A percentile compares a stretch with the other conserved stretches of the same genome.
phyloP scores from a whole-genome alignment of 805 yeast species.

The Cyberlindnera sargentensis region DNA sequence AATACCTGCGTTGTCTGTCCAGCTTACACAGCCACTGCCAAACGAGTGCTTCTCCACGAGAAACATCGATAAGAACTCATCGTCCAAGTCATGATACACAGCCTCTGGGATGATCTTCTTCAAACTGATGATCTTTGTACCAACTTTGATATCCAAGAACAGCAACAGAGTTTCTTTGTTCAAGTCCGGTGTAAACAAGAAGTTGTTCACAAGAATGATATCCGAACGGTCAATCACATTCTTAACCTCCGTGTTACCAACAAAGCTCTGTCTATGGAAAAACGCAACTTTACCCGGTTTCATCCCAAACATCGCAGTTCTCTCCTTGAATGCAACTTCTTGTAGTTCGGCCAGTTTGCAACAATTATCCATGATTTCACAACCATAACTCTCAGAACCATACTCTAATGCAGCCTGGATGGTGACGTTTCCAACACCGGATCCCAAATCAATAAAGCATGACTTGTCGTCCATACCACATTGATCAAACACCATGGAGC shows the following conservation, averaged over 20 bases:
- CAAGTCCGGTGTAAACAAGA: constrained; percentile 70
- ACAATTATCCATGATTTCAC: constrained; percentile 84
- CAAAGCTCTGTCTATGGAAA: constrained; percentile 65
- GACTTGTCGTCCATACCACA: constrained; percentile 47
- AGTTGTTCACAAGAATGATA: constrained; percentile 75
- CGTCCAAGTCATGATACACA: constrained; percentile 49
- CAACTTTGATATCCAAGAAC: constrained; percentile 57
- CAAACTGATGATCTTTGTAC: constrained; percentile 73
- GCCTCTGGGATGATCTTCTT: constrained; percentile 76
- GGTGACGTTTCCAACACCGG: constrained; percentile 91
- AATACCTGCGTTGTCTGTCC: constrained; percentile 77
- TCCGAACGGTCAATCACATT: constrained; percentile 53
- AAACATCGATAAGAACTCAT: constrained; percentile 56
- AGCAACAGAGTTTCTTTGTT: constrained; percentile 62
- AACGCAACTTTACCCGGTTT: constrained; percentile 48
- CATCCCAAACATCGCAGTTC: constrained; percentile 61
- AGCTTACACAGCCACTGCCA: constrained; percentile 69
- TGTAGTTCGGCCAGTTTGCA: constrained; percentile 61
- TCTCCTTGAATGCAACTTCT: constrained; percentile 44
- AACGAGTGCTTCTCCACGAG: constrained; percentile 57
- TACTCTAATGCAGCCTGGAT: constrained; percentile 83
- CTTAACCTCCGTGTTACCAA: constrained; percentile 51
- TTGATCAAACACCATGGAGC: constrained; percentile 56
- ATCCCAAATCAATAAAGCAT: constrained; percentile 81
- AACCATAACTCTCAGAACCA: constrained; percentile 82